phyloP scores from a whole-genome alignment of 2,329 filamentous ascomycete species.

The Emergomyces pasteurianus region DNA sequence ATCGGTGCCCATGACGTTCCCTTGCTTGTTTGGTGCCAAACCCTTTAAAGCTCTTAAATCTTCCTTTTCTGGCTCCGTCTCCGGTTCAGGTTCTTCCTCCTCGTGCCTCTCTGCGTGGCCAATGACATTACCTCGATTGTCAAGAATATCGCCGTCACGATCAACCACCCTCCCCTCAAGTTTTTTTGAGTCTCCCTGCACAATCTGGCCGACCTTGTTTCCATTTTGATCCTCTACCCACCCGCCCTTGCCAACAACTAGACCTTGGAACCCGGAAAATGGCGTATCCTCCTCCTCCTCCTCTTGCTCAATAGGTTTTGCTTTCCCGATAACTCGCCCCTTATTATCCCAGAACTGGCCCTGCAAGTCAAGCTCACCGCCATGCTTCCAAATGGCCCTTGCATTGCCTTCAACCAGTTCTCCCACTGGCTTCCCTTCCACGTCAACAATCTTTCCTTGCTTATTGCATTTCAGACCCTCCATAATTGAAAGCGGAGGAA shows the following conservation, averaged over 20 bases:
- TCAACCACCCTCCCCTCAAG: conserved; percentile 48
- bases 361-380: conserved; percentile 40
- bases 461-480: conserved; percentile 34
- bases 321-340: conserved; percentile 51
- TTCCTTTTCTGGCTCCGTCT: conserved; percentile 28
- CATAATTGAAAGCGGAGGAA: conserved; percentile 24
- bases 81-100: conserved; percentile 26
- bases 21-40: conserved; percentile 46
- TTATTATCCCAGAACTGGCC: conserved; percentile 54
- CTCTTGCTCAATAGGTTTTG: conserved; percentile 34
- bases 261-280: conserved; percentile 36
- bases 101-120: conserved; percentile 43
- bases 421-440: conserved; percentile 39
- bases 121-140: conserved; percentile 50
- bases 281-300: conserved; percentile 29
- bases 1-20: conserved; percentile 42
- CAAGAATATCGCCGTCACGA: conserved; percentile 51
- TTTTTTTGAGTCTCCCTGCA: conserved; percentile 48
- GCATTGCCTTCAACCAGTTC: conserved; percentile 51
- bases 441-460: conserved; percentile 32
- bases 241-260: conserved; percentile 36
- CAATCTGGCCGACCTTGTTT: conserved; percentile 38
- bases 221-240: conserved; percentile 39
- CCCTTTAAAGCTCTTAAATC: conserved; percentile 45
- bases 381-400: conserved; percentile 43